phyloP scores from a whole-genome alignment of 2,329 filamentous ascomycete genomes.

The Plectosphaerella cucumerina region DNA sequence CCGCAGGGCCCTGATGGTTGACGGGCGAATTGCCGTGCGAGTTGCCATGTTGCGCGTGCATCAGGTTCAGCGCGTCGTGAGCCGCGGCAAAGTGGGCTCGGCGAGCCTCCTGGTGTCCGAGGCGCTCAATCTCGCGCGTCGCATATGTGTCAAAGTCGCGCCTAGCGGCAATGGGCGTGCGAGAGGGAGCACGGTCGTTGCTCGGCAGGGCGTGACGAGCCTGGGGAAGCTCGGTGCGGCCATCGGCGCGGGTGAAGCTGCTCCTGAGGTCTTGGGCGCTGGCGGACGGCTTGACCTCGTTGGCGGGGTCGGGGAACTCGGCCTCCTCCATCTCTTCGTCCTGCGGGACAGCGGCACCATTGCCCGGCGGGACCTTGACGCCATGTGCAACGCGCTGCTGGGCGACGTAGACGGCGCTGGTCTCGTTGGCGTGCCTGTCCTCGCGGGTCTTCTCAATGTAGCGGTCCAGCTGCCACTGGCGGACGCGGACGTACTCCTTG shows the following conservation, averaged over 20 bases:
- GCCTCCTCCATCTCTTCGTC: background rate
- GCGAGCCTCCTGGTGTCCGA: slow-evolving; percentile 46
- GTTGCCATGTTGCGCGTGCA: background rate
- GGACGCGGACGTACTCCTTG: slow-evolving; percentile 60
- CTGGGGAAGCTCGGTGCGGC: background rate
- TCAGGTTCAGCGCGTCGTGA: slow-evolving; percentile 29
- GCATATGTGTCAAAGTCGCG: slow-evolving; percentile 47
- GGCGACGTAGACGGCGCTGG: slow-evolving; percentile 46
- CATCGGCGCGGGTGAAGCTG: background rate
- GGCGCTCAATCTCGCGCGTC: slow-evolving; percentile 46
- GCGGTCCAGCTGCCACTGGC: slow-evolving; percentile 53
- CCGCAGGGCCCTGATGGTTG: background rate
- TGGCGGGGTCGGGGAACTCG: background rate
- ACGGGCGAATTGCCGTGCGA: too few relatives aligned
- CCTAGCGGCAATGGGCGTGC: slow-evolving; percentile 26
- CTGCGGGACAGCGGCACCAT: background rate
- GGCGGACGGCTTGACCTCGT: background rate
- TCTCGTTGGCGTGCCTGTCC: slow-evolving; percentile 46
- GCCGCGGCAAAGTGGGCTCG: slow-evolving; percentile 42
- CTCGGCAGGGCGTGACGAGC: slow-evolving; percentile 27
- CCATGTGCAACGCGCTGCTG: slow-evolving; percentile 36
- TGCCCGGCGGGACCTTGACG: slow-evolving; percentile 13
- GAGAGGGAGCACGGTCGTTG: slow-evolving; percentile 26
- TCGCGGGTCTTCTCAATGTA: slow-evolving; percentile 38
- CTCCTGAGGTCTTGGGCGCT: background rate